phyloP scores from a whole-genome alignment of 139 green algal genomes.

The Trebouxia sp. region DNA sequence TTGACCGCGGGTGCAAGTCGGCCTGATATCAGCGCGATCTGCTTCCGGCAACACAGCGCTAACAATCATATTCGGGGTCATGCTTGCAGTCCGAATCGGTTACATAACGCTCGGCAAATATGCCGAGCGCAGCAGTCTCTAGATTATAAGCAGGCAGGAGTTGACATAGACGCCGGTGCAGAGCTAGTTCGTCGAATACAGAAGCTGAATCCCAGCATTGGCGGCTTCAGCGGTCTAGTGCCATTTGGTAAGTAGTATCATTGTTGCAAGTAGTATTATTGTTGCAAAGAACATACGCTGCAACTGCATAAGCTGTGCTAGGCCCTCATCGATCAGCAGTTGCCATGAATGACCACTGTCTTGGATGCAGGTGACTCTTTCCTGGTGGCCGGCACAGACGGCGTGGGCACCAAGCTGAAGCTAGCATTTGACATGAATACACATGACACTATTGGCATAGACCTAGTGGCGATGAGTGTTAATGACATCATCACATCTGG shows the following conservation, averaged over 20 bases:
- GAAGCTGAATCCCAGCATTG: slow-evolving; percentile 91
- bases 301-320: background rate
- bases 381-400: slow-evolving; percentile 95
- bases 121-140: slow-evolving; percentile 40
- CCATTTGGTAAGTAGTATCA: slow-evolving; percentile 80
- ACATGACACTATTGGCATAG: slow-evolving; percentile 97
- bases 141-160: slow-evolving; percentile 89
- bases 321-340: too few relatives aligned
- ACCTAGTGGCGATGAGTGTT: slow-evolving; percentile 97
- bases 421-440: slow-evolving; percentile 95
- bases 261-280: background rate
- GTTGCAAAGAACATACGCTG: background rate
- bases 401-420: slow-evolving; percentile 98
- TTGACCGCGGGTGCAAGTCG: too few relatives aligned
- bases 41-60: too few relatives aligned
- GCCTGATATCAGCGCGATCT: too few relatives aligned
- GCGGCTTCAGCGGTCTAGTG: slow-evolving; percentile 94
- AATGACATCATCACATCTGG: slow-evolving; percentile 97
- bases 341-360: background rate
- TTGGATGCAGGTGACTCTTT: slow-evolving; percentile 80
- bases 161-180: slow-evolving; percentile 97
- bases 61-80: too few relatives aligned
- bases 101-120: background rate
- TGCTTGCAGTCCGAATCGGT: too few relatives aligned
- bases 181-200: slow-evolving; percentile 94